Evolutionary conservation across 73 alveolate species (phyloP).

Genomic region (Effrenium voratum): DNA sequence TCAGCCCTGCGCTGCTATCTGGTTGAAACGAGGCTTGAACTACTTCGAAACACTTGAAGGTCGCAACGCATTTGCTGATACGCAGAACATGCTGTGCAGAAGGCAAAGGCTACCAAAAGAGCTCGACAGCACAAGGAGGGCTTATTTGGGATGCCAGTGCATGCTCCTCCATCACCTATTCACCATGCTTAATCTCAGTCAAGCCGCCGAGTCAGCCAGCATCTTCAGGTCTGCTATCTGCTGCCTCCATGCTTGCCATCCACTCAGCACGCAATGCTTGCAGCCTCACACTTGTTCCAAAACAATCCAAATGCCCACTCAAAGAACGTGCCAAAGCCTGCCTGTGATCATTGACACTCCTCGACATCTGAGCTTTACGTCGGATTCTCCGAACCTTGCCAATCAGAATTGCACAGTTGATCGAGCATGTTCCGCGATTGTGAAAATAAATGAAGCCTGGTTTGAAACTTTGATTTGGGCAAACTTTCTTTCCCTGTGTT

Average conservation of each 20-base stretch:
- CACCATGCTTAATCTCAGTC: too few species aligned
- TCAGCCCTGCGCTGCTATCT: too few species aligned
- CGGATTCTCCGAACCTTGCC: constrained; percentile 78
- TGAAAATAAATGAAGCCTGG: background rate
- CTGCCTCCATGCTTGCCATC: constrained; percentile 26
- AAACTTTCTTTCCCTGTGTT: background rate
- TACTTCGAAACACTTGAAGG: too few species aligned
- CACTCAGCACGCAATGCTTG: background rate
- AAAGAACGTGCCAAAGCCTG: background rate
- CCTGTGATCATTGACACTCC: constrained; percentile 72
- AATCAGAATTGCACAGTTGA: too few species aligned
- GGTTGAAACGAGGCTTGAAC: too few species aligned
- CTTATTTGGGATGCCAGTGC: too few species aligned
- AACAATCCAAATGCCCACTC: background rate
- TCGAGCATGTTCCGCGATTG: too few species aligned
- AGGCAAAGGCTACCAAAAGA: too few species aligned
- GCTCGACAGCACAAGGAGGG: too few species aligned
- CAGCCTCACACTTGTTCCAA: background rate
- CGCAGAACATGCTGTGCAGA: too few species aligned
- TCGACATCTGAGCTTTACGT: constrained; percentile 73
- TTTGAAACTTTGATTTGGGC: background rate
- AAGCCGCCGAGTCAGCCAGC: constrained; percentile 86
- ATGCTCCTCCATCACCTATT: too few species aligned
- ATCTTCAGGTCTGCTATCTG: constrained; percentile 90
- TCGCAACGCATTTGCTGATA: too few species aligned